Evolutionary conservation across 169 alveolate species (phyloP).

Genomic region (Condylostoma magnum): DNA sequence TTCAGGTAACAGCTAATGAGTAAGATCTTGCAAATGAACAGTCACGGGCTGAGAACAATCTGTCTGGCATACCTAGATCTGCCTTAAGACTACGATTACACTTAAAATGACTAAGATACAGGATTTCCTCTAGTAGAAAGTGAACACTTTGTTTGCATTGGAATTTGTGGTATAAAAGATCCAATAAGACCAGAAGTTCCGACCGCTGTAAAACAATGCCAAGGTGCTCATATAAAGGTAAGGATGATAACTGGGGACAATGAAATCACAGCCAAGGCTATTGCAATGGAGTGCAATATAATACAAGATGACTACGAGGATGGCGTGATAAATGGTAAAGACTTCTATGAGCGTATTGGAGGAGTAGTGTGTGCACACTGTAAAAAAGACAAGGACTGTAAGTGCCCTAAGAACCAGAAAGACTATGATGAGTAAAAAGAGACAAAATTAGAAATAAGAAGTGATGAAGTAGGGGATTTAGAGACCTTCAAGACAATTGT

Average conservation of each 20-base stretch:
- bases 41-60: too few relatives aligned
- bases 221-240: conserved; percentile 84
- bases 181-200: conserved; percentile 81
- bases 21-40: too few relatives aligned
- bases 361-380: conserved; percentile 78
- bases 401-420: conserved; percentile 29
- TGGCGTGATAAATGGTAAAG: conserved; percentile 60
- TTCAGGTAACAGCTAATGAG: too few relatives aligned
- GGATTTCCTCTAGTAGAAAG: conserved; percentile 40
- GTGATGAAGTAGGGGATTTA: neutral
- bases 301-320: conserved; percentile 25
- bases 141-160: conserved; percentile 36
- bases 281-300: conserved; percentile 78
- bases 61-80: too few relatives aligned
- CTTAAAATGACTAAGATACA: conserved; percentile 44
- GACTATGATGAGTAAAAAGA: neutral
- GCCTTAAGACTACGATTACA: too few relatives aligned
- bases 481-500: conserved; percentile 4
- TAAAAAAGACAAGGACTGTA: conserved; percentile 44
- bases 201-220: conserved; percentile 70
- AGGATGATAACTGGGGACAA: conserved; percentile 87
- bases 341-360: conserved; percentile 70
- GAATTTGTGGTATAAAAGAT: conserved; percentile 73
- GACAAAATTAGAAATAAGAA: neutral
- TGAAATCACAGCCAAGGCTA: conserved; percentile 84